Conservation (phyloP, 768 basidiomycete genomes). For the Leucocoprinus leucothites region DNA sequence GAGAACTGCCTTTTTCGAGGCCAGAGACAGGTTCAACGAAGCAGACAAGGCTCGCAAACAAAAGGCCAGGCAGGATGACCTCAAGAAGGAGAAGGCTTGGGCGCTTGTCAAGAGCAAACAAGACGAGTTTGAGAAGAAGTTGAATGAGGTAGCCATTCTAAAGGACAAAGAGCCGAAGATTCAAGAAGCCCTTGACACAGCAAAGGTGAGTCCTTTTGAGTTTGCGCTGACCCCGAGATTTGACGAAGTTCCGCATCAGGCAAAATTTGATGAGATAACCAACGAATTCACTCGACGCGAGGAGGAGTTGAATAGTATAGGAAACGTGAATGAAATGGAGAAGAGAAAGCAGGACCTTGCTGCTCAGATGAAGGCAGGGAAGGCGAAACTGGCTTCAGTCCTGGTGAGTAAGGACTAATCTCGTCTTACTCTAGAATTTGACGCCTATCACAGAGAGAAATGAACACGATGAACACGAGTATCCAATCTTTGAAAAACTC, state of each 20-base stretch:
- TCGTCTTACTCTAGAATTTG: background rate
- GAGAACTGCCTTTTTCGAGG: constrained; percentile 52
- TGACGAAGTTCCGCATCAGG: constrained; percentile 18
- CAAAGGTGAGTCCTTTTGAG: constrained; percentile 25
- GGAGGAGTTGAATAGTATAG: constrained; percentile 25
- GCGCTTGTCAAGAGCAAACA: constrained; percentile 75
- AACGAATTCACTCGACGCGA: constrained; percentile 30
- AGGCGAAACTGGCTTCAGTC: constrained; percentile 36
- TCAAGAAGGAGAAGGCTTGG: constrained; percentile 87
- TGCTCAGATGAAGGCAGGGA: constrained; percentile 44
- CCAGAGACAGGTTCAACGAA: constrained; percentile 60
- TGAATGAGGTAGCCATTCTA: constrained; percentile 33
- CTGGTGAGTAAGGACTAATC: constrained; percentile 33
- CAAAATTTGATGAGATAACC: constrained; percentile 26
- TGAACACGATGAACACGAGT: constrained; percentile 45
- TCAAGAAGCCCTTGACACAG: constrained; percentile 27
- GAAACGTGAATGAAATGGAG: constrained; percentile 29
- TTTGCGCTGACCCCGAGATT: background rate
- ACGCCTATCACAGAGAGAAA: constrained; percentile 38
- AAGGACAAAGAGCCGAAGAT: constrained; percentile 35
- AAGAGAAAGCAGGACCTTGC: constrained; percentile 43
- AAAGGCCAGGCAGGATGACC: constrained; percentile 59
- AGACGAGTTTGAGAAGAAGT: constrained; percentile 42
- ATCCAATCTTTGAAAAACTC: constrained; percentile 28
- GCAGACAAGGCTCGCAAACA: constrained; percentile 74